phyloP scores from a whole-genome alignment of 257 asterid species.

The Lithospermum erythrorhizon region DNA sequence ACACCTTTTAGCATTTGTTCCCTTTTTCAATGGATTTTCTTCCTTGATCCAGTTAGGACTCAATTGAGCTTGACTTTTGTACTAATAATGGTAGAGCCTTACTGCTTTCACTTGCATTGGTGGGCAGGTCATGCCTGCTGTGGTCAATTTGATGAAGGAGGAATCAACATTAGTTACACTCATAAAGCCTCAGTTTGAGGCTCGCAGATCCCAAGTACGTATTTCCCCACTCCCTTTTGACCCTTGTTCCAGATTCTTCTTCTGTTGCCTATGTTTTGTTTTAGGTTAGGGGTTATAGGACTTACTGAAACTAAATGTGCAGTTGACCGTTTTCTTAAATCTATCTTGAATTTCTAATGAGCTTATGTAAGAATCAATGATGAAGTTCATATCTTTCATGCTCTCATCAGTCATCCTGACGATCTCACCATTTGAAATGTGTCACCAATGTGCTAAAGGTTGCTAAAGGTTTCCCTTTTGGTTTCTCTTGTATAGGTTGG shows the following conservation, averaged over 20 bases:
- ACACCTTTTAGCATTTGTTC: constrained; percentile 2
- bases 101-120: neutral
- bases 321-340: neutral
- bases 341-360: too few species aligned
- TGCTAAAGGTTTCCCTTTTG: neutral
- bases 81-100: neutral
- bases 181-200: constrained; percentile 95
- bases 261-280: neutral
- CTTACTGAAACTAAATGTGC: too few species aligned
- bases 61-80: too few species aligned
- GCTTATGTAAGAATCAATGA: too few species aligned
- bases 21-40: neutral
- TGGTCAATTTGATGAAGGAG: constrained; percentile 69
- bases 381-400: too few species aligned
- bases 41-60: neutral
- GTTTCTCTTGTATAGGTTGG: constrained; percentile 42
- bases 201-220: constrained; percentile 75
- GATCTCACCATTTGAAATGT: neutral
- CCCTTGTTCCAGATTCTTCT: neutral
- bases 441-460: neutral
- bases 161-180: constrained; percentile 61
- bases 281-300: neutral
- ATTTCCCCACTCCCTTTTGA: constrained; percentile 3
- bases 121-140: constrained; percentile 91
- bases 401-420: too few species aligned